These are phyloP conservation scores for Lepidium aucheri DNA, from an alignment of 345 rosid species.

Conservation along the genomic window DNA sequence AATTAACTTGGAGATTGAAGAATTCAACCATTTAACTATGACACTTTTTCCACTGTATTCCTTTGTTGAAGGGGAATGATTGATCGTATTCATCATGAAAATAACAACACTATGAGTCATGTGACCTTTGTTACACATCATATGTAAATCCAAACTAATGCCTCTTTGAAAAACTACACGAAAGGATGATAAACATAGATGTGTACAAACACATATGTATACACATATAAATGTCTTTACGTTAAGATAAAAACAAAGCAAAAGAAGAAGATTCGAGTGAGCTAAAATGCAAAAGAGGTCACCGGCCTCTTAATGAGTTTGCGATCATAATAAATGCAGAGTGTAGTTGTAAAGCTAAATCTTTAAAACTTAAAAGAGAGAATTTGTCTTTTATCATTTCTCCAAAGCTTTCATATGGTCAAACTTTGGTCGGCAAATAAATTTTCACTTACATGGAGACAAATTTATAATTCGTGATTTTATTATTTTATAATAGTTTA, in stretches of 20 bases:
- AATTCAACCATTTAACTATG: too few relatives aligned
- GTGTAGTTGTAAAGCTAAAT: constrained; percentile 1
- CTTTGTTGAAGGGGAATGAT: neutral
- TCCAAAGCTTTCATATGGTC: constrained; percentile 20
- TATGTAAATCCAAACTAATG: constrained; percentile 7
- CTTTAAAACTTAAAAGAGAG: constrained; percentile 24
- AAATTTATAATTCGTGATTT: neutral
- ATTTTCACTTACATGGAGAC: constrained; percentile 23
- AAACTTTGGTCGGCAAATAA: constrained; percentile 19
- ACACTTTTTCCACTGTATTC: neutral
- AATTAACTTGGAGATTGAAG: too few relatives aligned
- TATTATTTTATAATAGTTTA: neutral
- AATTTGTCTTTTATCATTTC: constrained; percentile 23
- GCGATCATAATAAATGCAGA: constrained; percentile 20
- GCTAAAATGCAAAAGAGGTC: constrained; percentile 22
- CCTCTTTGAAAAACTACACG: constrained; percentile 6
- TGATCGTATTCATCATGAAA: constrained; percentile 16
- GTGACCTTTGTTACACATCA: constrained; percentile 7
- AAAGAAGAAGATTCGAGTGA: constrained; percentile 13
- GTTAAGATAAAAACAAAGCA: constrained; percentile 15
- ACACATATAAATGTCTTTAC: neutral
- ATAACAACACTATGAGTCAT: constrained; percentile 6
- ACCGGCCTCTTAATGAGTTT: constrained; percentile 28
- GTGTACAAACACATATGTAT: neutral
- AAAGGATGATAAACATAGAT: neutral